Evolutionary conservation across 306 rosid species (phyloP).

Genomic region (Gastrolobium villosum): DNA sequence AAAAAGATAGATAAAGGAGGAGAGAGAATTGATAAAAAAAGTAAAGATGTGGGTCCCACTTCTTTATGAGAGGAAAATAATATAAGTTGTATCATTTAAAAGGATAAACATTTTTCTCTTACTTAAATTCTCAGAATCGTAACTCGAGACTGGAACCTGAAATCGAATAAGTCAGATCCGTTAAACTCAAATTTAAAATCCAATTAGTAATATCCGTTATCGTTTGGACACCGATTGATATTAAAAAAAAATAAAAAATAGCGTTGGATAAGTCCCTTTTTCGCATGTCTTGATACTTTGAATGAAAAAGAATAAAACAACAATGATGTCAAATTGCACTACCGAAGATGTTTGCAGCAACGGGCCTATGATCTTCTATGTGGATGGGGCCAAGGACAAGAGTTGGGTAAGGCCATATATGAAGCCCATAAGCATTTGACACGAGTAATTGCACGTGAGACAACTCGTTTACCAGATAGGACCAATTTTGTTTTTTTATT

Average conservation of each 20-base stretch:
- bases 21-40: too few species aligned
- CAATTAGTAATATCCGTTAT: too few species aligned
- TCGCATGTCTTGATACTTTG: neutral
- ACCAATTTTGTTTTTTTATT: neutral
- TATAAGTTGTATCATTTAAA: too few species aligned
- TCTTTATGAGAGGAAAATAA: too few species aligned
- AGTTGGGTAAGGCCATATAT: neutral
- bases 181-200: too few species aligned
- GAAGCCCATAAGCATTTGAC: neutral
- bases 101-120: too few species aligned
- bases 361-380: neutral
- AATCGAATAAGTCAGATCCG: too few species aligned
- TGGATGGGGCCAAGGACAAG: neutral
- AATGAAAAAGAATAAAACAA: neutral
- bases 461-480: neutral
- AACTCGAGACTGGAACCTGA: too few species aligned
- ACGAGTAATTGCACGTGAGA: neutral
- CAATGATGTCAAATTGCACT: neutral
- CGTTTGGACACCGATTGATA: too few species aligned
- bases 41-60: too few species aligned
- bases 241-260: neutral
- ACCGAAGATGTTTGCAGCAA: neutral
- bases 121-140: too few species aligned
- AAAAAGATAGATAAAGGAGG: too few species aligned
- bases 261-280: neutral